phyloP scores from a whole-genome alignment of 225 moss, liverwort and hornwort genomes.

The Physcomitrium patens region DNA sequence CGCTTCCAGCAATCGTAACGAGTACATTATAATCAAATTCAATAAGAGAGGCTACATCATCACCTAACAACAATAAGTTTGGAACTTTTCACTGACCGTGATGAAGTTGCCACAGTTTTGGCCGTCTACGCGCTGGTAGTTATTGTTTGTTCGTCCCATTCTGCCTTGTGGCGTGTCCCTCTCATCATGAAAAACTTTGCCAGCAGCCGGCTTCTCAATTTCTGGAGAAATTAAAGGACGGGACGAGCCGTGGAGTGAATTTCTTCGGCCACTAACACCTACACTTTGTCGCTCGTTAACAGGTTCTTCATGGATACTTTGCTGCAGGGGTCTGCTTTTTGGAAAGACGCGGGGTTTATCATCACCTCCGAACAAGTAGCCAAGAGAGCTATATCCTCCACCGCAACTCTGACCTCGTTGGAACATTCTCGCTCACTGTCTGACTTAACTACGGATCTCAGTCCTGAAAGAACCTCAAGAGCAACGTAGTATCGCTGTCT shows the following conservation, averaged over 20 bases:
- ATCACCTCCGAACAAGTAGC: slow-evolving; percentile 56
- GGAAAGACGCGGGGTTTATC: slow-evolving; percentile 39
- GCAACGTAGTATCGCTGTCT: too few relatives aligned
- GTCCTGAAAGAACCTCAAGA: not conserved
- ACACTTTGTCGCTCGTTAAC: slow-evolving; percentile 1
- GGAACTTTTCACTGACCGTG: slow-evolving; percentile 46
- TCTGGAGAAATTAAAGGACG: slow-evolving; percentile 17
- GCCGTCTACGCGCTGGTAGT: slow-evolving; percentile 88
- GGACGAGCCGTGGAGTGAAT: not conserved
- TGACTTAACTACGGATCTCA: not conserved
- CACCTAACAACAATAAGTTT: not conserved
- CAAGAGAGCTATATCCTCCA: slow-evolving; percentile 56
- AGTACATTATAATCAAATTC: not conserved
- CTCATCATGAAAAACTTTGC: slow-evolving; percentile 67
- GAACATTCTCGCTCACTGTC: slow-evolving; percentile 23
- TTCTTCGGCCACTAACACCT: slow-evolving; percentile 19
- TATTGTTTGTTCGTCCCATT: slow-evolving; percentile 75
- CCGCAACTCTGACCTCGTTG: slow-evolving; percentile 54
- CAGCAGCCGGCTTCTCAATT: slow-evolving; percentile 64
- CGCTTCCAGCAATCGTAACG: not conserved
- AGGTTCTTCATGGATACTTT: slow-evolving; percentile 27
- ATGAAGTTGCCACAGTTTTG: slow-evolving; percentile 96
- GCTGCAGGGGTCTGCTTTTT: slow-evolving; percentile 29
- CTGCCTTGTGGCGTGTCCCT: slow-evolving; percentile 62
- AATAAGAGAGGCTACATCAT: not conserved